Evolutionary conservation across 75 land plant genomes (phyloP).

Genomic region (Adiantum capillusveneris): DNA sequence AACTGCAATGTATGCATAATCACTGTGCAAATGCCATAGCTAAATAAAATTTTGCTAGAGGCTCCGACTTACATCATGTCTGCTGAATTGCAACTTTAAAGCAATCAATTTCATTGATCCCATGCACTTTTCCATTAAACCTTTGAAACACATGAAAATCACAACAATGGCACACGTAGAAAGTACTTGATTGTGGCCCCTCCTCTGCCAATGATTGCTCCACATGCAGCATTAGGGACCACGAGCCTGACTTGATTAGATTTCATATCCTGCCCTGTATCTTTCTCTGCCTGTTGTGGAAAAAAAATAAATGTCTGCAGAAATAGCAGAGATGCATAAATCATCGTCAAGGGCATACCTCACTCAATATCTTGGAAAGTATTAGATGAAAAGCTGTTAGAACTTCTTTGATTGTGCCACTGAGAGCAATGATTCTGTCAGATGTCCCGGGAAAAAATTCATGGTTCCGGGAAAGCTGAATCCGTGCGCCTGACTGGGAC

Average conservation of each 20-base stretch:
- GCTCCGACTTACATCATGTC: no score
- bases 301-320: background rate
- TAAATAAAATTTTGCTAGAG: no score
- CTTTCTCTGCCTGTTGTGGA: constrained; percentile 33
- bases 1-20: no score
- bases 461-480: constrained; percentile 78
- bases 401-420: constrained; percentile 52
- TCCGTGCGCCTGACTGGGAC: constrained; percentile 76
- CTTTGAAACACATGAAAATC: no score
- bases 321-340: background rate
- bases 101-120: no score
- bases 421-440: constrained; percentile 72
- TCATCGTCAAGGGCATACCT: constrained; percentile 29
- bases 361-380: constrained; percentile 54
- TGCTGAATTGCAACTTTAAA: no score
- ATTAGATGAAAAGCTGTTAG: constrained; percentile 68
- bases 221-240: constrained; percentile 83
- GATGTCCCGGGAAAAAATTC: constrained; percentile 88
- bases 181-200: constrained; percentile 82
- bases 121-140: no score
- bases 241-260: constrained; percentile 56
- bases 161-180: no score
- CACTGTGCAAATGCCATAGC: no score
- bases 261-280: constrained; percentile 39
- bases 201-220: constrained; percentile 86